These are phyloP conservation scores for Cymbidium sinense DNA, from an alignment of 106 monocot genomes.

Conservation along the genomic window DNA sequence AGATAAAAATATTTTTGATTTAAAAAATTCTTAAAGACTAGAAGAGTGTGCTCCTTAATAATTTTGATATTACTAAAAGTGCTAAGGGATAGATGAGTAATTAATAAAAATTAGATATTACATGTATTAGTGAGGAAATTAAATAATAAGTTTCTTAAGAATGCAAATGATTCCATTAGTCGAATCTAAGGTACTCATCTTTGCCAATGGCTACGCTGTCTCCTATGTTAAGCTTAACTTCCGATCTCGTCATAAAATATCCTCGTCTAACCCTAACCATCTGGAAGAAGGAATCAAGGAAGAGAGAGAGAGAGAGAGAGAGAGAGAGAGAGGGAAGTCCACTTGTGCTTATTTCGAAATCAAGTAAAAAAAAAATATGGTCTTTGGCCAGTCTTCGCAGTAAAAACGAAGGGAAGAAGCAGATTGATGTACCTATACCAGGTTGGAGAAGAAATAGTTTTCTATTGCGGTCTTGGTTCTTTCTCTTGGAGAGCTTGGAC, in stretches of 20 bases:
- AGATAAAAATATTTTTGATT: too few relatives aligned
- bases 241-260: too few relatives aligned
- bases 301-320: neutral
- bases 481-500: neutral
- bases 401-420: neutral
- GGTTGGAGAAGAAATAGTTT: neutral
- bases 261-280: neutral
- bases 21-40: too few relatives aligned
- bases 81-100: too few relatives aligned
- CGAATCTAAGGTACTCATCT: too few relatives aligned
- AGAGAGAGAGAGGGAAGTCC: slow-evolving; percentile 1
- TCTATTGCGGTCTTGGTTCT: neutral
- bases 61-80: too few relatives aligned
- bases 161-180: too few relatives aligned
- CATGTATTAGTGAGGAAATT: too few relatives aligned
- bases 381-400: neutral
- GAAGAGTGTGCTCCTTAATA: too few relatives aligned
- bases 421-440: too few relatives aligned
- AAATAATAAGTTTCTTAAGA: too few relatives aligned
- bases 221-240: neutral
- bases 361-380: neutral
- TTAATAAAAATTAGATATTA: too few relatives aligned
- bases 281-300: neutral
- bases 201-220: neutral
- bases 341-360: neutral